Percentiles rank a stretch among this genome's conserved stretches.
Evolutionary conservation across 768 basidiomycete species (phyloP).

Genomic region (Lactifluus rugatus): DNA sequence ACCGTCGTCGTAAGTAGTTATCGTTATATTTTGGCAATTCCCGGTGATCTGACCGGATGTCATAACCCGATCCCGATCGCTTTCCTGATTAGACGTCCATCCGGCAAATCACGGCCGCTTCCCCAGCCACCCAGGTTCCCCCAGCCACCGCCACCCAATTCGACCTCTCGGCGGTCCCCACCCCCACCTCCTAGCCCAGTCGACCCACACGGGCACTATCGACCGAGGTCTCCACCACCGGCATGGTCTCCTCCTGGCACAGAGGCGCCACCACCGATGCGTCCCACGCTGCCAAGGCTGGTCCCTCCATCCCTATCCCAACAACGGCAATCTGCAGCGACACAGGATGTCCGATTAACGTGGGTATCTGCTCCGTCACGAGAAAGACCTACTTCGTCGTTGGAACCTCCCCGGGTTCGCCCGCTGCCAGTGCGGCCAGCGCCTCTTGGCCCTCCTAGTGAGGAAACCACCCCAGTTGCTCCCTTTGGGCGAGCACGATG

Average conservation of each 20-base stretch:
- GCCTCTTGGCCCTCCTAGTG: slow-evolving; percentile 18
- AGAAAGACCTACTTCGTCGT: neutral
- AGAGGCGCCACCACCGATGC: neutral
- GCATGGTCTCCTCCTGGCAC: slow-evolving; percentile 14
- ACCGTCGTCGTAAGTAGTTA: slow-evolving; percentile 9
- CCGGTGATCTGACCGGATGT: neutral
- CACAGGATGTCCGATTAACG: neutral
- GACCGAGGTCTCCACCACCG: slow-evolving; percentile 9
- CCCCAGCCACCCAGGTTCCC: slow-evolving; percentile 7
- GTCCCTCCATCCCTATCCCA: neutral
- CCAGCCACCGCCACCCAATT: neutral
- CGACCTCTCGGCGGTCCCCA: neutral
- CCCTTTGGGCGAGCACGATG: neutral
- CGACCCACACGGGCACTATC: neutral
- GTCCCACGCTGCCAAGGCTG: slow-evolving; percentile 1
- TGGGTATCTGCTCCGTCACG: neutral
- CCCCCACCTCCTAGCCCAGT: neutral
- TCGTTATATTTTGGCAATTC: neutral
- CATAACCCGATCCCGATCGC: slow-evolving; percentile 7
- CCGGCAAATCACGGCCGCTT: slow-evolving; percentile 17
- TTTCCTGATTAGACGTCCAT: neutral
- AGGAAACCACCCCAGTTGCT: slow-evolving; percentile 13
- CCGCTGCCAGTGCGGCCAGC: slow-evolving; percentile 3
- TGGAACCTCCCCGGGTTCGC: slow-evolving; percentile 1
- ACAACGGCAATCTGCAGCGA: neutral